Conservation (phyloP, 2,329 filamentous ascomycete species). For the Neofusicoccum kwambonambiense region DNA sequence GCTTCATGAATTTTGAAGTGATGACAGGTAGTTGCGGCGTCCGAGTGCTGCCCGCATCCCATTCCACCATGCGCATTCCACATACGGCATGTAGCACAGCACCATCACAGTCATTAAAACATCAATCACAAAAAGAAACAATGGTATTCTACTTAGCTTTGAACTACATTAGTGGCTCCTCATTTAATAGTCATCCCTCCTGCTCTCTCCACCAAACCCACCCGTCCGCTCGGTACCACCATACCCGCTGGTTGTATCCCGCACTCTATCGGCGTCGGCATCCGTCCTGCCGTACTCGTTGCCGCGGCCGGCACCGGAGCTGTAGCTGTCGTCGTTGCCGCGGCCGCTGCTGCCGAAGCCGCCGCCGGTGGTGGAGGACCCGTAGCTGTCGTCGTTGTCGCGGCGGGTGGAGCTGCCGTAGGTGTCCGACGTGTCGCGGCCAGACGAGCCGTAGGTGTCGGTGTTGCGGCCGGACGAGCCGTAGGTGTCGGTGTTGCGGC, state of each 20-base stretch:
- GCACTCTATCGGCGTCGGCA: background rate
- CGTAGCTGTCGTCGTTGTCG: too few species aligned
- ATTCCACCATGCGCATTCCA: too few species aligned
- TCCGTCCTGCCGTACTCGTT: background rate
- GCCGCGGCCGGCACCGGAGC: background rate
- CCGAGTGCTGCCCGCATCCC: too few species aligned
- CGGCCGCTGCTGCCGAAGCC: background rate
- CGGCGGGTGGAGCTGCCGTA: background rate
- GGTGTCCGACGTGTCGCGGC: background rate
- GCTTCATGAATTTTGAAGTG: too few species aligned
- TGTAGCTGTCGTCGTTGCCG: background rate
- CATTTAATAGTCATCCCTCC: conserved; percentile 4
- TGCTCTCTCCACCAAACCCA: background rate
- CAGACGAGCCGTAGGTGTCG: conserved; percentile 9
- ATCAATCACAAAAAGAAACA: too few species aligned
- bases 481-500: background rate
- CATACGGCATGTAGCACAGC: too few species aligned
- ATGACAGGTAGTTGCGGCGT: too few species aligned
- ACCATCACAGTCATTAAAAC: too few species aligned
- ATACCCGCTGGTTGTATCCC: background rate
- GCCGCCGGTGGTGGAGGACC: too few species aligned
- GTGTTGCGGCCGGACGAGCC: background rate
- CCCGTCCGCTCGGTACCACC: background rate
- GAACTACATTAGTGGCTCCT: too few species aligned
- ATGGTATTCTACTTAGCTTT: too few species aligned